These are phyloP conservation scores for Apostasia ramifera DNA, from an alignment of 106 monocot species.

Conservation along the genomic window DNA sequence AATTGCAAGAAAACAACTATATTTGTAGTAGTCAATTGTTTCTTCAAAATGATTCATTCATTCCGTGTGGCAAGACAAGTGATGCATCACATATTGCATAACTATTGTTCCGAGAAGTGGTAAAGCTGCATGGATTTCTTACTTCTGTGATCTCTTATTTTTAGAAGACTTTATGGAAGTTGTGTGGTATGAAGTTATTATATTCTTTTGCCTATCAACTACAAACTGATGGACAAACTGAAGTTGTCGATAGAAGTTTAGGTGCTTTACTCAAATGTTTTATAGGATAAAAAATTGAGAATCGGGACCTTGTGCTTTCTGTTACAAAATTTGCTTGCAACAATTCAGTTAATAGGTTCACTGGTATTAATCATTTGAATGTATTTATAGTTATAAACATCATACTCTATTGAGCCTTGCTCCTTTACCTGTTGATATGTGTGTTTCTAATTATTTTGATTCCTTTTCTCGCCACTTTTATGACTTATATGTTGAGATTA, in stretches of 20 bases:
- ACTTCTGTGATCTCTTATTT: not conserved
- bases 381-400: too few species aligned
- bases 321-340: not conserved
- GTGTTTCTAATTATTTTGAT: too few species aligned
- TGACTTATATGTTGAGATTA: too few species aligned
- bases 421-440: too few species aligned
- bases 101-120: not conserved
- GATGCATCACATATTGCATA: not conserved
- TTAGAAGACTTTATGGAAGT: not conserved
- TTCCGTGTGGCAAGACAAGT: not conserved
- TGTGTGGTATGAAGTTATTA: not conserved
- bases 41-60: not conserved
- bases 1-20: not conserved
- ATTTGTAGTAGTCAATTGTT: not conserved
- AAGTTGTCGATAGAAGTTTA: not conserved
- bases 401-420: too few species aligned
- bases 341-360: not conserved
- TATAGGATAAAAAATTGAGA: too few species aligned
- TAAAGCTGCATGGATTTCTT: not conserved
- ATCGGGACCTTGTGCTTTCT: not conserved
- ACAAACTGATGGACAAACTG: not conserved
- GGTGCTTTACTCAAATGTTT: not conserved
- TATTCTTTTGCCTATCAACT: not conserved
- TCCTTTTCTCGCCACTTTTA: too few species aligned
- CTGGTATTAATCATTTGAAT: too few species aligned